Conservation (phyloP, 306 rosid genomes). For the Rosa persica region DNA sequence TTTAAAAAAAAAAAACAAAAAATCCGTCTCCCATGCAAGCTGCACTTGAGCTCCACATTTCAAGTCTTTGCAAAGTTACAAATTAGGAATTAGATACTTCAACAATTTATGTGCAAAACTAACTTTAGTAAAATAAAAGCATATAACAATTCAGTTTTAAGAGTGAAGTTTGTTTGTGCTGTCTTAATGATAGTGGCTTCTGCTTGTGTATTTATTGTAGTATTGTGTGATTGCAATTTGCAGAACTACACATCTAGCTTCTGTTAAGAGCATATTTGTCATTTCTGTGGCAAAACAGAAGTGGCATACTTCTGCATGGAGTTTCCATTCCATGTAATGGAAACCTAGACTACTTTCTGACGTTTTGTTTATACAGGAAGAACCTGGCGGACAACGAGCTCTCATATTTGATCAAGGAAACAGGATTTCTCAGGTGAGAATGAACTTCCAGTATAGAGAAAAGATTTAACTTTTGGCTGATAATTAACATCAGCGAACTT, state of each 20-base stretch:
- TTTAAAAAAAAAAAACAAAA: too few species aligned
- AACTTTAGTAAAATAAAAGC: neutral
- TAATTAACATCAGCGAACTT: neutral
- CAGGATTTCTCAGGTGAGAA: constrained; percentile 83
- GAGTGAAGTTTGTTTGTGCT: neutral
- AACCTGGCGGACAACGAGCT: constrained; percentile 98
- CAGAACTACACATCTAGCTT: neutral
- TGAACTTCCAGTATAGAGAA: neutral
- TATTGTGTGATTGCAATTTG: neutral
- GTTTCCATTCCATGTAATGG: neutral
- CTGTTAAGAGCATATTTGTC: neutral
- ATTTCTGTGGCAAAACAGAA: neutral
- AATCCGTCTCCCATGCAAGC: neutral
- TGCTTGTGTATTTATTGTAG: neutral
- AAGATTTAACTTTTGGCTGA: neutral
- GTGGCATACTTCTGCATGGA: neutral
- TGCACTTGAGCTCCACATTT: neutral
- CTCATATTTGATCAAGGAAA: constrained; percentile 94
- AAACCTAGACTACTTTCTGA: neutral
- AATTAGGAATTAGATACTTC: neutral
- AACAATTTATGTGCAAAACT: neutral
- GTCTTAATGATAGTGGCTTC: neutral
- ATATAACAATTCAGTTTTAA: neutral
- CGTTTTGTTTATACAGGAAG: constrained; percentile 56
- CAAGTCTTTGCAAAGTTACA: neutral